Evolutionary conservation across 75 land plant species (phyloP), one percentile per base, ranked within the genome.

Genomic region (Ceratopteris richardii): DNA sequence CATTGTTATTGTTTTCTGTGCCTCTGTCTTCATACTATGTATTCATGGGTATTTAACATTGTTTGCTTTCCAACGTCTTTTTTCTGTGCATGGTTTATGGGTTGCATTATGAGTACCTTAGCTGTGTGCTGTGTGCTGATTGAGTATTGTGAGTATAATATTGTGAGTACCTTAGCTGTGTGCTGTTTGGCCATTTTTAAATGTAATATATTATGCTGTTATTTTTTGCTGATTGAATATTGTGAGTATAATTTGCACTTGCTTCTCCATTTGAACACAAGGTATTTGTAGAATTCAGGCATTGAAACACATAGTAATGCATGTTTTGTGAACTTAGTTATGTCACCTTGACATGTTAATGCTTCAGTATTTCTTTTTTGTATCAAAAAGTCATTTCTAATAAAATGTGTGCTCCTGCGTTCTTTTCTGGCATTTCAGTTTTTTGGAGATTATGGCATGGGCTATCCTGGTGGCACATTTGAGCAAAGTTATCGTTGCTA

Each of bases 401-500:
- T 40, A 14, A 40, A 14, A 40, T 40, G 14, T 14, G 14, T 40
- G 42, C 42, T 14, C 9, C 14, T 40, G 14, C 42, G 9, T 40
- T 40, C 14, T 40, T 40, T 56, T 56, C 25, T 3, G 36, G 50
- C 14, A 2, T 62, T 56, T 76, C 77, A 88, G 88, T 88, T 59
- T 73, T 88, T 71, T 60, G 84, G 77, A 40, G 80, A 84, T 36
- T 87, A 83, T 83, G 69, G 74, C 18, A 2, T 72, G 56, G 71
- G 71, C 1, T 80, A 80, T 29, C 74, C 72, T 51, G 75, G 73
- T 13, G 63, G 62, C 14, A 71, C 79, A 22, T 88, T 88, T 67
- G 88, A 84, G 88, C 88, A 88, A 65, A 77, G 73, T 44, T 84
- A 88, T 52, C 66, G 88, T 13, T 81, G 88, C 42, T 88, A 84